These are phyloP conservation scores for carrot (Daucus carota) DNA, from an alignment of 129 eudicot species.

Conservation along the genomic window DNA sequence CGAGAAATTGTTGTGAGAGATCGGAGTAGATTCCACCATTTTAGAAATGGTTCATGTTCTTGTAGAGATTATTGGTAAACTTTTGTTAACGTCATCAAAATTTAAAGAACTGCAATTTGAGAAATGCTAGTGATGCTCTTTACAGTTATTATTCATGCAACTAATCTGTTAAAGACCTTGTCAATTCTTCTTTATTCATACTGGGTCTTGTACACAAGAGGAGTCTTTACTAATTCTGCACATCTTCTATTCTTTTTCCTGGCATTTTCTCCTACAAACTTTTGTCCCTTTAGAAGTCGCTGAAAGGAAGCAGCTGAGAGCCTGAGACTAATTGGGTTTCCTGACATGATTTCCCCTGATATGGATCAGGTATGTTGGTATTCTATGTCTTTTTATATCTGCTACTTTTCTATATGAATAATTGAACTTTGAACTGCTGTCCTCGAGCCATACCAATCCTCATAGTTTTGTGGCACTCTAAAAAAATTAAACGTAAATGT, in stretches of 20 bases:
- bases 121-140: background rate
- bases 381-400: too few species aligned
- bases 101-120: too few species aligned
- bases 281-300: background rate
- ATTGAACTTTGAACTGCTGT: too few species aligned
- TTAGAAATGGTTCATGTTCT: slow-evolving; percentile 12
- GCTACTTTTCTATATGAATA: too few species aligned
- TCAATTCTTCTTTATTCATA: background rate
- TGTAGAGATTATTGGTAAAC: slow-evolving; percentile 13
- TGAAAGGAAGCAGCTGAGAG: background rate
- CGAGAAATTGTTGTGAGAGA: slow-evolving; percentile 88
- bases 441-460: too few species aligned
- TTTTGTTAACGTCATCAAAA: background rate
- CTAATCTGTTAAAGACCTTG: background rate
- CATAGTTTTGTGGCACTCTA: too few species aligned
- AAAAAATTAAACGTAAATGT: too few species aligned
- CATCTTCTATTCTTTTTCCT: background rate
- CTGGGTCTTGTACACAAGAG: background rate
- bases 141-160: background rate
- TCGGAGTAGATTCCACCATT: slow-evolving; percentile 56
- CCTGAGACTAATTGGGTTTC: too few species aligned
- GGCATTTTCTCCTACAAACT: background rate
- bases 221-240: background rate
- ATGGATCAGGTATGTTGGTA: too few species aligned
- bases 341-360: too few species aligned